Conservation (phyloP, 2,329 filamentous ascomycete genomes). For the Botrytis byssoidea region DNA sequence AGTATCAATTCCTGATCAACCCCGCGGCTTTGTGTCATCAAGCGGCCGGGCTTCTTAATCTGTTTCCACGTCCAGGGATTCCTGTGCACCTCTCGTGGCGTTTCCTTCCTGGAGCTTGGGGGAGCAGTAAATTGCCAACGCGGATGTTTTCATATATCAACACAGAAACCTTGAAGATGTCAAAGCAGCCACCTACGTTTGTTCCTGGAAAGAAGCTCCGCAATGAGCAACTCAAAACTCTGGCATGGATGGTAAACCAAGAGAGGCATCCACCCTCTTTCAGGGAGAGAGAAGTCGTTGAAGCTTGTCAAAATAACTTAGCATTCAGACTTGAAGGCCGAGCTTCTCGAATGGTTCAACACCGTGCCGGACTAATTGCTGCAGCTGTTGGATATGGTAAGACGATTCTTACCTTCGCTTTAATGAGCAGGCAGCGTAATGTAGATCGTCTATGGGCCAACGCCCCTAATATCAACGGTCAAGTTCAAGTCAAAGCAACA, state of each 20-base stretch:
- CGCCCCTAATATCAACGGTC: neutral
- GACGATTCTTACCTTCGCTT: constrained; percentile 51
- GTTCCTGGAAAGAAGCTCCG: constrained; percentile 40
- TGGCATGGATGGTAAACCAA: constrained; percentile 59
- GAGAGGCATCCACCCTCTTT: constrained; percentile 53
- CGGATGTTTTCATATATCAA: constrained; percentile 11
- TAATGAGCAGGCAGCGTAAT: neutral
- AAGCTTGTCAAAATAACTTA: constrained; percentile 49
- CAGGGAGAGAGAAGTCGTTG: constrained; percentile 55
- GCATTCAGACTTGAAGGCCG: constrained; percentile 57
- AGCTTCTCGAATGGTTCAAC: constrained; percentile 42
- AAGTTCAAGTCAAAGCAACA: constrained; percentile 51
- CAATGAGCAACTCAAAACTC: constrained; percentile 52
- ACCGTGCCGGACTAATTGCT: constrained; percentile 61
- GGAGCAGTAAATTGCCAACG: constrained; percentile 33
- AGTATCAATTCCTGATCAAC: constrained; percentile 45
- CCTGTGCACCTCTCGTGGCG: constrained; percentile 45
- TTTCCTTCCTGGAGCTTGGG: constrained; percentile 46
- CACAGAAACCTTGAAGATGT: constrained; percentile 13
- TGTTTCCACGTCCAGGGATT: neutral
- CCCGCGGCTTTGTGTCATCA: constrained; percentile 45
- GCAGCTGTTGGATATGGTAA: constrained; percentile 68
- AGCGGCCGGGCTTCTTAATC: constrained; percentile 35
- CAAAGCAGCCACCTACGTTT: constrained; percentile 40
- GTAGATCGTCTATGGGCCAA: neutral